Conservation (phyloP, 176 grass and related monocot genomes). For the Juncus effusus region DNA sequence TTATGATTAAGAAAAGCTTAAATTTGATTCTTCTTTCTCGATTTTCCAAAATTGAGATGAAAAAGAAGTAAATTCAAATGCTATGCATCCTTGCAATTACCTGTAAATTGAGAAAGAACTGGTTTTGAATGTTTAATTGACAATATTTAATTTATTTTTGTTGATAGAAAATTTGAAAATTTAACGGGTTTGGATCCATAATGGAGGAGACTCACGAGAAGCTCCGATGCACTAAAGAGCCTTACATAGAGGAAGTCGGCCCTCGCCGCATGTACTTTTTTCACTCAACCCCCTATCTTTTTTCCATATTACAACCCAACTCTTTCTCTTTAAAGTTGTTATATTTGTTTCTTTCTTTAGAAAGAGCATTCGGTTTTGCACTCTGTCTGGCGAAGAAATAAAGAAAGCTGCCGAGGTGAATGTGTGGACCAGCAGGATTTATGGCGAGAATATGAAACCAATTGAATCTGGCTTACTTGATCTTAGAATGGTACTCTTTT, state of each 20-base stretch:
- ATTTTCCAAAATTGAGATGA: no score
- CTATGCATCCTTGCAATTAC: no score
- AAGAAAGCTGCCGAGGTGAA: constrained; percentile 57
- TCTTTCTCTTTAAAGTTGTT: no score
- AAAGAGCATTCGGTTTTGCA: constrained; percentile 77
- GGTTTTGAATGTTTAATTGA: no score
- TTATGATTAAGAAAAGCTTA: no score
- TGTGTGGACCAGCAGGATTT: constrained; percentile 67
- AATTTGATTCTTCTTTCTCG: no score
- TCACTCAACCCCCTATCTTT: not conserved
- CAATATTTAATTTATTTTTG: no score
- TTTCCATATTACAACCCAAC: not conserved
- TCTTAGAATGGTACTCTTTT: constrained; percentile 48
- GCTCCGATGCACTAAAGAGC: constrained; percentile 91
- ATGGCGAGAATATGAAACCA: constrained; percentile 29
- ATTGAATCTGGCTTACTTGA: constrained; percentile 65
- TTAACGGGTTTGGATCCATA: no score
- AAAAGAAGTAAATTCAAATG: no score
- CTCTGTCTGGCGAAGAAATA: constrained; percentile 65
- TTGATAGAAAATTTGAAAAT: no score
- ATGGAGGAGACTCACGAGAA: constrained; percentile 24
- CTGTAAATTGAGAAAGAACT: no score
- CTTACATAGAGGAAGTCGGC: constrained; percentile 66
- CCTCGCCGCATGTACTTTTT: constrained; percentile 51
- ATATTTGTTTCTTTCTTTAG: constrained; percentile 30